Evolutionary conservation across 495 filamentous ascomycete genomes (phyloP).

Genomic region (Daldinia caldariorum): DNA sequence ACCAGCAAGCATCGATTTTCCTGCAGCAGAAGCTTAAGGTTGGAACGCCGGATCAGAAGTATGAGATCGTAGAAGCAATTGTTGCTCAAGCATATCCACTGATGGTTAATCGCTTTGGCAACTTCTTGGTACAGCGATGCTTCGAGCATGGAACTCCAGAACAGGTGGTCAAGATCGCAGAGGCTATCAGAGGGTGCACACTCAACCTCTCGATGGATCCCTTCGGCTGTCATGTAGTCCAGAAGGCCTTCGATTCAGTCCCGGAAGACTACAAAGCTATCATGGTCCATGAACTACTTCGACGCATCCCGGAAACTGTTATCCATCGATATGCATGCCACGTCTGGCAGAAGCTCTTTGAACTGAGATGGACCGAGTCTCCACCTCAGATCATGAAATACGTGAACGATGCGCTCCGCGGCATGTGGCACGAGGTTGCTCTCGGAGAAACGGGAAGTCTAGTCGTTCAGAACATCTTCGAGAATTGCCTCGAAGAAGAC

Average conservation of each 20-base stretch:
- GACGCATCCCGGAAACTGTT: slow-evolving; percentile 96
- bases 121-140: slow-evolving; percentile 97
- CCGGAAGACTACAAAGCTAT: slow-evolving; percentile 97
- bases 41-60: slow-evolving; percentile 93
- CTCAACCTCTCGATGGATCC: slow-evolving; percentile 96
- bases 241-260: slow-evolving; percentile 97
- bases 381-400: slow-evolving; percentile 98
- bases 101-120: slow-evolving; percentile 98
- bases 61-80: slow-evolving; percentile 95
- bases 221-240: slow-evolving; percentile 97
- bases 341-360: slow-evolving; percentile 99
- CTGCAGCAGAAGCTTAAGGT: slow-evolving; percentile 99
- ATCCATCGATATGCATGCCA: slow-evolving; percentile 98
- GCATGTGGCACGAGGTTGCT: slow-evolving; percentile 99
- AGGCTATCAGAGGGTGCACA: slow-evolving; percentile 94
- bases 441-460: slow-evolving; percentile 96
- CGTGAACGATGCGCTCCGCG: slow-evolving; percentile 92
- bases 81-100: slow-evolving; percentile 93
- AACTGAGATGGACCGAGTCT: slow-evolving; percentile 92
- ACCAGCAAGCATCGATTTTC: slow-evolving; percentile 98
- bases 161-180: slow-evolving; percentile 93
- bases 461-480: slow-evolving; percentile 99
- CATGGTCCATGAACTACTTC: slow-evolving; percentile 97
- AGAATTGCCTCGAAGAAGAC: slow-evolving; percentile 98
- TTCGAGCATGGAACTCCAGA: slow-evolving; percentile 97